These are phyloP conservation scores for Mycena belliarum DNA, from an alignment of 768 basidiomycete species.

Conservation along the genomic window DNA sequence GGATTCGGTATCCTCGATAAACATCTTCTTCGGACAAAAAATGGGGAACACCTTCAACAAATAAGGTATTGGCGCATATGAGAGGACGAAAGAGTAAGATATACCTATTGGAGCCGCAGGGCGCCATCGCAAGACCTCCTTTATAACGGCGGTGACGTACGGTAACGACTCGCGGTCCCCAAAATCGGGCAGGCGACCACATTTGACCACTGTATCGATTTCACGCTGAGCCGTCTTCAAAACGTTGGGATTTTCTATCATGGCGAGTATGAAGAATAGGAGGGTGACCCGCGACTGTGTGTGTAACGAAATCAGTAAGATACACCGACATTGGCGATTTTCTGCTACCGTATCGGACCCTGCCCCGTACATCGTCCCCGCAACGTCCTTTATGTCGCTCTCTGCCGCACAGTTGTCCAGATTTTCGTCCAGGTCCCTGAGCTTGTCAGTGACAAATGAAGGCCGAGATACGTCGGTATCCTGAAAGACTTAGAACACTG, in stretches of 20 bases:
- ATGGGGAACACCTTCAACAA: constrained; percentile 27
- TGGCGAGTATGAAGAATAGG: constrained; percentile 35
- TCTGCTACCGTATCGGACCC: constrained; percentile 37
- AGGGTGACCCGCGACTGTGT: too few relatives aligned
- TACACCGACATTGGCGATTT: too few relatives aligned
- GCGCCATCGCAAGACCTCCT: constrained; percentile 38
- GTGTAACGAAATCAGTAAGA: too few relatives aligned
- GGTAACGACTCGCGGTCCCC: constrained; percentile 33
- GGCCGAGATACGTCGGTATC: too few relatives aligned
- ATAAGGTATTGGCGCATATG: too few relatives aligned
- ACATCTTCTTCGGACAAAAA: constrained; percentile 31
- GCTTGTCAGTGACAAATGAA: too few relatives aligned
- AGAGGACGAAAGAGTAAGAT: too few relatives aligned
- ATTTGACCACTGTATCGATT: constrained; percentile 36
- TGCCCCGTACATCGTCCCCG: neutral
- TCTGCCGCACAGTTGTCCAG: neutral
- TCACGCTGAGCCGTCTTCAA: constrained; percentile 38
- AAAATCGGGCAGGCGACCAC: constrained; percentile 34
- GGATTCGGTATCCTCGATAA: constrained; percentile 37
- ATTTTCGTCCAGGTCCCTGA: neutral
- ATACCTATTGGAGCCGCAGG: constrained; percentile 34
- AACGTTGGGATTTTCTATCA: constrained; percentile 37
- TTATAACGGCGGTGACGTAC: constrained; percentile 36
- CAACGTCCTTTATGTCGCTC: neutral
- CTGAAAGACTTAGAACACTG: too few relatives aligned